Conservation (phyloP, 805 yeast species). For the Cyberlindnera amylophila region DNA sequence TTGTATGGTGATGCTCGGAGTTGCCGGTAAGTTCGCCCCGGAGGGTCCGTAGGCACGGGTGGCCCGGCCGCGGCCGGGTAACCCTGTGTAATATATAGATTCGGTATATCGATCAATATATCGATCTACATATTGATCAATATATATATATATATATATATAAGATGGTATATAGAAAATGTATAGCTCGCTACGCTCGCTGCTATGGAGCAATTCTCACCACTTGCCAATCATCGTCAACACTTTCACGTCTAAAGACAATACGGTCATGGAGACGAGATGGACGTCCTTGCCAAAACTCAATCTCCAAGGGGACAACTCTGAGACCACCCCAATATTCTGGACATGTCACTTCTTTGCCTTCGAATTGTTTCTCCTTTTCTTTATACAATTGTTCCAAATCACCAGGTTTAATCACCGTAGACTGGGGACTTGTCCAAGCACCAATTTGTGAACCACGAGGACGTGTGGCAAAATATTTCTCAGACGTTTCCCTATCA, state of each 20-base stretch:
- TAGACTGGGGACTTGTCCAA: conserved; percentile 91
- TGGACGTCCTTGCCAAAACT: conserved; percentile 96
- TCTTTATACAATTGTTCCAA: conserved; percentile 50
- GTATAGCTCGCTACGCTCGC: background rate
- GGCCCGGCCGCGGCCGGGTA: no score
- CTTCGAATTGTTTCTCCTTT: conserved; percentile 55
- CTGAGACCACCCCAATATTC: conserved; percentile 95
- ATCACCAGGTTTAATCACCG: conserved; percentile 55
- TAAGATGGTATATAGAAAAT: no score
- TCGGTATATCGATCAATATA: background rate
- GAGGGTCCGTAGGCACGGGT: no score
- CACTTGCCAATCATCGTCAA: conserved; percentile 54
- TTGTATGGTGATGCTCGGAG: background rate
- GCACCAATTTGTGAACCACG: conserved; percentile 94
- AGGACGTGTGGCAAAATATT: conserved; percentile 85
- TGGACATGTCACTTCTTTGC: conserved; percentile 79
- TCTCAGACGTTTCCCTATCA: conserved; percentile 64
- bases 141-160: no score
- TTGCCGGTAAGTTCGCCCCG: background rate
- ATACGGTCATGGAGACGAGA: conserved; percentile 89
- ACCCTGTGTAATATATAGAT: background rate
- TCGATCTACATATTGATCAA: no score
- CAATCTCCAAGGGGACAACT: conserved; percentile 83
- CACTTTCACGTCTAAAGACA: conserved; percentile 56
- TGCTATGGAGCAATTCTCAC: conserved; percentile 67